A percentile compares a stretch with the other conserved stretches of the same genome.
Conservation (phyloP, 768 basidiomycete species). For the Candolleomyces eurysporus region DNA sequence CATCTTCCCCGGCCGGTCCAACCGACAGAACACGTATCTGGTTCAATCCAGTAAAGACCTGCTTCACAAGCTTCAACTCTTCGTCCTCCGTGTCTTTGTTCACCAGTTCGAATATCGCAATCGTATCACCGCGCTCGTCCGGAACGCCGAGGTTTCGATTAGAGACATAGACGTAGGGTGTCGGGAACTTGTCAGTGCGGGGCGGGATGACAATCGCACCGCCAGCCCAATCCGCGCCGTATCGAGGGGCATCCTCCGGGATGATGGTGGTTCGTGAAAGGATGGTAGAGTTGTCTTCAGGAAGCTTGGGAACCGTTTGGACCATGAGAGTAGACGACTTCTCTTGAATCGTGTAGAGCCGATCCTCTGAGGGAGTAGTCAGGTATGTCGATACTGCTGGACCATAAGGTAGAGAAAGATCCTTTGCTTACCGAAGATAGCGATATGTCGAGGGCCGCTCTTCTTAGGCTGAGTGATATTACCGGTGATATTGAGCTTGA, state of each 20-base stretch:
- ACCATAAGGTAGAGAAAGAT: slow-evolving; percentile 13
- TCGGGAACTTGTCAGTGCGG: slow-evolving; percentile 43
- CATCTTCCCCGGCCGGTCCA: slow-evolving; percentile 37
- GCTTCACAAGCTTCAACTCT: slow-evolving; percentile 27
- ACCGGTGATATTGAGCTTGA: slow-evolving; percentile 46
- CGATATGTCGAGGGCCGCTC: slow-evolving; percentile 58
- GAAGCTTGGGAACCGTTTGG: slow-evolving; percentile 52
- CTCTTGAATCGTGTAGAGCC: slow-evolving; percentile 55
- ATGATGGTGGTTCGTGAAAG: slow-evolving; percentile 50
- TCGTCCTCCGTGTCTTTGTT: slow-evolving; percentile 17
- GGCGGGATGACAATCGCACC: slow-evolving; percentile 64
- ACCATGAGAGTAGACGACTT: slow-evolving; percentile 55
- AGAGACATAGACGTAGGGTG: slow-evolving; percentile 60
- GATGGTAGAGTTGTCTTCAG: slow-evolving; percentile 48
- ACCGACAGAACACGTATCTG: slow-evolving; percentile 69
- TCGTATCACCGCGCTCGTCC: slow-evolving; percentile 43
- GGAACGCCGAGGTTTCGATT: slow-evolving; percentile 54
- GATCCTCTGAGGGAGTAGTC: slow-evolving; percentile 33
- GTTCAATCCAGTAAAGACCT: slow-evolving; percentile 24
- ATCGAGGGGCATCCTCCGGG: slow-evolving; percentile 32
- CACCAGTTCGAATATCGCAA: slow-evolving; percentile 48
- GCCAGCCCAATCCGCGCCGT: slow-evolving; percentile 41
- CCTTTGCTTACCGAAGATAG: slow-evolving; percentile 20
- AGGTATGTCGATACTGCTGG: not conserved
- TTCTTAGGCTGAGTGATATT: slow-evolving; percentile 57